These are phyloP conservation scores for Malus hybrid DNA, from an alignment of 331 rosid genomes.

Conservation along the genomic window DNA sequence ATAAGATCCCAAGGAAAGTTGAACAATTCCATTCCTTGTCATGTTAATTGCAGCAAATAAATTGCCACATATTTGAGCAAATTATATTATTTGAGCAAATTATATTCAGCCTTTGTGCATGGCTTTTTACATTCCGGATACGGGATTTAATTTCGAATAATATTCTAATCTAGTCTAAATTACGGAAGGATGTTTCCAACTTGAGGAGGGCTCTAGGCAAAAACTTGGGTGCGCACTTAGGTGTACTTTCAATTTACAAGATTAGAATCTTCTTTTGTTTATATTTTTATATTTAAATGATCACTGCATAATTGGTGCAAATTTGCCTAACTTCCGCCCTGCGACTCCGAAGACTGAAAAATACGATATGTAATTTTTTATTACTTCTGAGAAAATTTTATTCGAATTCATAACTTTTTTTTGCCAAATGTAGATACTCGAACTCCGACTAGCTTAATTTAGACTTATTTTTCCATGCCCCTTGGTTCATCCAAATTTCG, in stretches of 20 bases:
- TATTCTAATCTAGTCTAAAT: background rate
- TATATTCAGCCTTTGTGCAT: background rate
- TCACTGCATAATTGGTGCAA: too few relatives aligned
- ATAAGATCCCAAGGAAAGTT: background rate
- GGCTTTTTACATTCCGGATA: background rate
- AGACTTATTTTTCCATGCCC: background rate
- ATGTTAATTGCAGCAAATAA: background rate
- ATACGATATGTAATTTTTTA: too few relatives aligned
- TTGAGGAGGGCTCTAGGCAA: too few relatives aligned
- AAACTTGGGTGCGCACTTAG: too few relatives aligned
- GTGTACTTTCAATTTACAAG: too few relatives aligned
- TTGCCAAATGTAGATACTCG: background rate
- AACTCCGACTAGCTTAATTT: background rate
- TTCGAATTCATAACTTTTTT: background rate
- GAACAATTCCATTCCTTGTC: background rate
- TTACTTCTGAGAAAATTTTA: too few relatives aligned
- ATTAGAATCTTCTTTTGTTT: too few relatives aligned
- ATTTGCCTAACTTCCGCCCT: too few relatives aligned
- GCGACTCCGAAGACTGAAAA: too few relatives aligned
- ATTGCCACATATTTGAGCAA: background rate
- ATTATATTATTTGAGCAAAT: background rate
- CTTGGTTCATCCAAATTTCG: too few relatives aligned
- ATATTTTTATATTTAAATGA: too few relatives aligned
- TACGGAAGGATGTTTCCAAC: background rate
- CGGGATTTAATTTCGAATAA: background rate